Percentiles rank a stretch among this genome's conserved stretches.
phyloP scores from a whole-genome alignment of 1,284 basidiomycete species.

The Testicularia cyperi region DNA sequence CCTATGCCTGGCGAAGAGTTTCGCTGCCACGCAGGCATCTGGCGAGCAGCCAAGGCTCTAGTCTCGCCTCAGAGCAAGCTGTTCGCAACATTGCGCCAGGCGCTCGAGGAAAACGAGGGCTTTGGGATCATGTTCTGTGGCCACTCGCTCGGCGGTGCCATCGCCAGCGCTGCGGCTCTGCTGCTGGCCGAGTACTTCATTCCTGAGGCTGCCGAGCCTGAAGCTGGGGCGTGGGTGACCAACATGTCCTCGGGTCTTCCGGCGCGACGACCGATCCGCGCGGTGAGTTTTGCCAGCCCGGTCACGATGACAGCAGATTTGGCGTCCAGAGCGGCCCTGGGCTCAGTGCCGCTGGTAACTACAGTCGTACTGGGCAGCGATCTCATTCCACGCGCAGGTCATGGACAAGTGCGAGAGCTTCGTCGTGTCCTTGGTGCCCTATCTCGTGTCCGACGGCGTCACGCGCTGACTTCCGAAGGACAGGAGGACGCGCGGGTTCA shows the following conservation, averaged over 20 bases:
- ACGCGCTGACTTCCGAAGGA: slow-evolving; percentile 26
- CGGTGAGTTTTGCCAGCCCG: slow-evolving; percentile 57
- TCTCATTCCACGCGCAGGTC: slow-evolving; percentile 54
- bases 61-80: slow-evolving; percentile 50
- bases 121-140: slow-evolving; percentile 57
- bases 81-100: slow-evolving; percentile 40
- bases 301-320: slow-evolving; percentile 53
- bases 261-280: slow-evolving; percentile 45
- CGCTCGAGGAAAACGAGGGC: slow-evolving; percentile 48
- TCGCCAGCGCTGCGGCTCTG: slow-evolving; percentile 54
- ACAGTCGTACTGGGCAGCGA: slow-evolving; percentile 53
- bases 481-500: slow-evolving; percentile 45
- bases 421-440: slow-evolving; percentile 57
- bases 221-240: slow-evolving; percentile 49
- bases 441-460: slow-evolving; percentile 50
- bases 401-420: slow-evolving; percentile 56
- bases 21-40: slow-evolving; percentile 55
- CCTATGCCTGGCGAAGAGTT: slow-evolving; percentile 36
- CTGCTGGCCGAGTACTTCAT: slow-evolving; percentile 52
- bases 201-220: slow-evolving; percentile 22
- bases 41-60: slow-evolving; percentile 52
- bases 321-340: slow-evolving; percentile 38
- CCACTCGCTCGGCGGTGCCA: slow-evolving; percentile 55
- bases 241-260: slow-evolving; percentile 47
- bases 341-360: slow-evolving; percentile 51